Conservation (phyloP, 2,329 filamentous ascomycete genomes). For the Xylaria sp. region DNA sequence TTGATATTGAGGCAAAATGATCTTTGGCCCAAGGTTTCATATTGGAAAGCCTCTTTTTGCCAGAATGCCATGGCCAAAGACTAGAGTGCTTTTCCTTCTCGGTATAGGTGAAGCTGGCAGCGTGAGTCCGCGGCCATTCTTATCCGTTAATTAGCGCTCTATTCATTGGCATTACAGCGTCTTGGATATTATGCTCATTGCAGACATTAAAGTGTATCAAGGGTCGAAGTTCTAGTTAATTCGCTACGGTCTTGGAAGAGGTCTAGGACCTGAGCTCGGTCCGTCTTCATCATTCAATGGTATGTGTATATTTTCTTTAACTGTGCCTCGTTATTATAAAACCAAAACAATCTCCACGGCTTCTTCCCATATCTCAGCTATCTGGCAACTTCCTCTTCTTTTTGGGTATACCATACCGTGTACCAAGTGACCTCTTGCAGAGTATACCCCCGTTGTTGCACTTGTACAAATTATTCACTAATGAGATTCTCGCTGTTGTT, state of each 20-base stretch:
- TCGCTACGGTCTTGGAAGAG: background rate
- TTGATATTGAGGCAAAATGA: constrained; percentile 39
- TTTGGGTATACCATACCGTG: constrained; percentile 11
- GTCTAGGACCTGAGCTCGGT: constrained; percentile 6
- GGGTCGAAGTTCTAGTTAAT: constrained; percentile 17
- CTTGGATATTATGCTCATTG: constrained; percentile 27
- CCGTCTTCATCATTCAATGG: constrained; percentile 8
- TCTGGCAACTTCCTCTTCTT: constrained; percentile 1
- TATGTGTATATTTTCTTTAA: constrained; percentile 18
- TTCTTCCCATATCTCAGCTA: constrained; percentile 14
- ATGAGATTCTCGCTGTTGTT: constrained; percentile 16
- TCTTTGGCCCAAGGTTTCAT: constrained; percentile 35
- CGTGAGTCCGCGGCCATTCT: constrained; percentile 10
- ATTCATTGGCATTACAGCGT: constrained; percentile 23
- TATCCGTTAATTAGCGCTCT: constrained; percentile 19
- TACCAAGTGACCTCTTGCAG: constrained; percentile 19
- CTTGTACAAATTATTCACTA: constrained; percentile 13
- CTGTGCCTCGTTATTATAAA: background rate
- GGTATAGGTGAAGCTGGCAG: constrained; percentile 24
- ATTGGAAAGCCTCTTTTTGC: constrained; percentile 34
- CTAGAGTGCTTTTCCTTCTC: constrained; percentile 18
- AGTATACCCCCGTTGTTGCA: constrained; percentile 17
- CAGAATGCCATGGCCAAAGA: constrained; percentile 34
- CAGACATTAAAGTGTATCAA: constrained; percentile 28
- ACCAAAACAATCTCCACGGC: background rate